Percentiles rank a stretch among this genome's conserved stretches.
These are phyloP conservation scores for Phytophthora palmivora DNA, from an alignment of 352 stramenopile species.

Conservation along the genomic window DNA sequence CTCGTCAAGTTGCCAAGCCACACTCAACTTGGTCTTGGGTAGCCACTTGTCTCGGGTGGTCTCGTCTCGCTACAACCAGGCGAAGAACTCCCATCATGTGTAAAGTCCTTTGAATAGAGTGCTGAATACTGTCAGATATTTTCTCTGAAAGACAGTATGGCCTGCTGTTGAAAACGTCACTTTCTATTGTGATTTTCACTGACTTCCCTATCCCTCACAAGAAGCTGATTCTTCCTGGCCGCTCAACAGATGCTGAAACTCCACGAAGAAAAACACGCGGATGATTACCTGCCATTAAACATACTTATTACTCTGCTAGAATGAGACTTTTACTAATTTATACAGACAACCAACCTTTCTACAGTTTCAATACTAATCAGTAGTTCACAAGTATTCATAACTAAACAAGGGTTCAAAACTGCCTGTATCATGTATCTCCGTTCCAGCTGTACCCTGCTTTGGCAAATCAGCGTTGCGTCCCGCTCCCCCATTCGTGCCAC, in stretches of 20 bases:
- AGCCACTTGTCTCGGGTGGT: slow-evolving; percentile 22
- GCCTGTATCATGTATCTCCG: slow-evolving; percentile 5
- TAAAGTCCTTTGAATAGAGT: neutral
- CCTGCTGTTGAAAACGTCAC: neutral
- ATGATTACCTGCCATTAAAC: slow-evolving; percentile 1
- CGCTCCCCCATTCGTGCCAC: slow-evolving; percentile 21
- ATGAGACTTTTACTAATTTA: neutral
- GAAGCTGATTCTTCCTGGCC: slow-evolving; percentile 32
- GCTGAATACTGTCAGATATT: slow-evolving; percentile 6
- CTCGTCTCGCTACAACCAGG: slow-evolving; percentile 21
- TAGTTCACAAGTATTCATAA: neutral
- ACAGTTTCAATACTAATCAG: neutral
- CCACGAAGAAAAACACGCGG: slow-evolving; percentile 27
- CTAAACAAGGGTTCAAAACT: slow-evolving; percentile 2
- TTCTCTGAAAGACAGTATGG: slow-evolving; percentile 1
- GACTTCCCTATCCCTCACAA: slow-evolving; percentile 10
- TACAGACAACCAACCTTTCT: neutral
- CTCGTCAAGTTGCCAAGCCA: slow-evolving; percentile 16
- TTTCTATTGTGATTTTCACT: neutral
- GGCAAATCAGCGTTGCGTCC: slow-evolving; percentile 23
- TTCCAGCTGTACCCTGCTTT: slow-evolving; percentile 1
- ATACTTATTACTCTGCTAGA: slow-evolving; percentile 7
- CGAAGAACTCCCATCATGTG: slow-evolving; percentile 25
- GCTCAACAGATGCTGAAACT: slow-evolving; percentile 28
- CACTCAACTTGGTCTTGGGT: slow-evolving; percentile 16